Evolutionary conservation across 306 rosid species (phyloP).

Genomic region (Cicer yamashitae): DNA sequence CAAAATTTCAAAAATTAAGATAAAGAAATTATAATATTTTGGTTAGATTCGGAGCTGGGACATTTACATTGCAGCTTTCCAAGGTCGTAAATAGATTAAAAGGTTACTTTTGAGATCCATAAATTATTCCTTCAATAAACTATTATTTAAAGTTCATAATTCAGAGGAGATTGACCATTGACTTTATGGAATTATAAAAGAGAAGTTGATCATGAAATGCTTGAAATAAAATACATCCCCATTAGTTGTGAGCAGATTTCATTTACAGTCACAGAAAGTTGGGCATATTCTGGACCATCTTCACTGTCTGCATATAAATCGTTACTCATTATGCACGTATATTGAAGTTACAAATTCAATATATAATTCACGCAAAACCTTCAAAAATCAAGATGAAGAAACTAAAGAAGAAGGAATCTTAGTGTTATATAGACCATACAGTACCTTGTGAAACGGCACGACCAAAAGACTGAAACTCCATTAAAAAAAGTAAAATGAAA

Average conservation of each 20-base stretch:
- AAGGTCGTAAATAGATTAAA: neutral
- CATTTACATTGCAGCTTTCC: conserved; percentile 7
- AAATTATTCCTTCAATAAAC: conserved; percentile 11
- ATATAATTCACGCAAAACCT: conserved; percentile 22
- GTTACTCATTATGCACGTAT: conserved; percentile 4
- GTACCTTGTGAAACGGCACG: conserved; percentile 59
- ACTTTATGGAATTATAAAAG: neutral
- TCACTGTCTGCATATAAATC: conserved; percentile 58
- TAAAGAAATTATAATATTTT: conserved; percentile 11
- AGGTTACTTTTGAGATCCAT: conserved; percentile 10
- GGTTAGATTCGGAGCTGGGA: conserved; percentile 4
- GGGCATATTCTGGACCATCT: conserved; percentile 60
- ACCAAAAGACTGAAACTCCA: conserved; percentile 59
- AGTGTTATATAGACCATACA: neutral
- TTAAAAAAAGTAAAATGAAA: conserved; percentile 1
- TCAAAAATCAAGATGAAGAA: conserved; percentile 4
- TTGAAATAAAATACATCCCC: conserved; percentile 51
- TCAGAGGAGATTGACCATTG: conserved; percentile 10
- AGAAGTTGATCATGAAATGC: conserved; percentile 35
- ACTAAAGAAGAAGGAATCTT: neutral
- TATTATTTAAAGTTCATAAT: conserved; percentile 1
- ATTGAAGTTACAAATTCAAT: conserved; percentile 11
- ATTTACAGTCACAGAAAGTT: conserved; percentile 56
- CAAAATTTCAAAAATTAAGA: neutral
- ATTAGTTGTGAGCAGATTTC: conserved; percentile 61